Evolutionary conservation across 2,329 filamentous ascomycete genomes (phyloP), one percentile per base, ranked within the genome.

Genomic region (Thelonectria discophora): DNA sequence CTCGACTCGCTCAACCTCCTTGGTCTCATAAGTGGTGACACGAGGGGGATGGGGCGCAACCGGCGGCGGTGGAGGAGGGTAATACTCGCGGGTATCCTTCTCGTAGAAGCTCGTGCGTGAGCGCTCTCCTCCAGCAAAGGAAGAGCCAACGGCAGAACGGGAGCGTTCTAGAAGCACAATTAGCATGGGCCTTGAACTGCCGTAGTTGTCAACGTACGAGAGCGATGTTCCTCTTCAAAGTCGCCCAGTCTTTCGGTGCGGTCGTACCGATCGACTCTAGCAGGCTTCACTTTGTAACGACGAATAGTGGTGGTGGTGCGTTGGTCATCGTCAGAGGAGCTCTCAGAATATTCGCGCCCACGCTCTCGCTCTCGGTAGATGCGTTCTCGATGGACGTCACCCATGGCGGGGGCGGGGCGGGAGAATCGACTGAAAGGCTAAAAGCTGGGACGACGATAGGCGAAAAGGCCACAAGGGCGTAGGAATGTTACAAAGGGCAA

Each of bases 211-310:
- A 79, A 79, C 70, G 77, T 79, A 64, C 77, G 79, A 52, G 79
- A 80, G 70, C 80, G 80, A 53, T 75, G 74, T 51, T 81, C 80
- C 63, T 84, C 80, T 47, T 83, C 81, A 59, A 80, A 71, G 46
- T 82, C 80, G 52, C 80, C 76, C 58, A 75, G 61, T 58, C 75
- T 73, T 46, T 80, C 76, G 58, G 65, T 73, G 52, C 76, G 76
- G 39, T 80, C 77, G 65, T 78, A 75, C 9, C 75, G 77, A 62
- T 81, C 81, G 49, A 75, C 73, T 54, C 77, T 77, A 54, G 72
- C 75, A 11, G 79, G 77, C 9, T 74, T 73, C 27, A 85, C 81
- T 71, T 85, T 85, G 77, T 85, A 85, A 57, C 83, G 80, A 63
- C 80, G 81, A 55, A 85, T 78, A n/a, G 81, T 84, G 5, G 81